A percentile compares a stretch with the other conserved stretches of the same genome.
Conservation (phyloP, 495 filamentous ascomycete genomes). For the Penicillium verhagenii region DNA sequence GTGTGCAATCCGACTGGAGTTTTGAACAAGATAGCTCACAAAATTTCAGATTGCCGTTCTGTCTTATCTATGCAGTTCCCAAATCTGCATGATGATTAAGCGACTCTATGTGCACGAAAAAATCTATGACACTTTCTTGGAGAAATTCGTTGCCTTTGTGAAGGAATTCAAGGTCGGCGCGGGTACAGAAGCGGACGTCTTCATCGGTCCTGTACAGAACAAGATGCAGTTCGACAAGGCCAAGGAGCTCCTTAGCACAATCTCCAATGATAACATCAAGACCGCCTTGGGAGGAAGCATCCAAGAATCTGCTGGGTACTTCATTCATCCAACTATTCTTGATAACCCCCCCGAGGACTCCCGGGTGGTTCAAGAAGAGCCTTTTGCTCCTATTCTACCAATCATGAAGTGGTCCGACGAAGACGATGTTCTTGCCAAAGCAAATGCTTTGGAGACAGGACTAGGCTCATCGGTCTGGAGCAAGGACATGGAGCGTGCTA, state of each 20-base stretch:
- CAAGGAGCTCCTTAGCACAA: constrained; percentile 47
- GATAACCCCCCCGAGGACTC: constrained; percentile 57
- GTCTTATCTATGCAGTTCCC: constrained; percentile 56
- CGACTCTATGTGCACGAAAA: constrained; percentile 67
- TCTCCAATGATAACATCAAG: constrained; percentile 46
- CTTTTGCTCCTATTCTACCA: constrained; percentile 56
- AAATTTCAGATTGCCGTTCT: constrained; percentile 30
- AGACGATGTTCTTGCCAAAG: constrained; percentile 55
- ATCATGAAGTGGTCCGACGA: constrained; percentile 56
- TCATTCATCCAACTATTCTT: constrained; percentile 57
- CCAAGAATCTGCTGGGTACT: constrained; percentile 45
- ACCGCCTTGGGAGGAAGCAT: constrained; percentile 34
- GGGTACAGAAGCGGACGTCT: constrained; percentile 38
- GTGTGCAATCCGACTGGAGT: too few relatives aligned
- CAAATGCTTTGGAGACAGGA: constrained; percentile 56
- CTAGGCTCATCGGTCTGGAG: constrained; percentile 59
- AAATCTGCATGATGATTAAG: constrained; percentile 61
- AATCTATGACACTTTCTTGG: constrained; percentile 62
- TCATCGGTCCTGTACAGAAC: constrained; percentile 62
- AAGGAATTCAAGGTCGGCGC: constrained; percentile 49
- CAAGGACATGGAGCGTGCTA: constrained; percentile 49
- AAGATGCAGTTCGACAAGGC: constrained; percentile 56
- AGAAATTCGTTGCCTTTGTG: constrained; percentile 53
- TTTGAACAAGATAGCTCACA: too few relatives aligned
- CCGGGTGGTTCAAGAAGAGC: constrained; percentile 47